Evolutionary conservation across 371 early-diverging fungal species (phyloP), one percentile per base, ranked within the genome.

Genomic region (Apophysomyces trapeziformis): DNA sequence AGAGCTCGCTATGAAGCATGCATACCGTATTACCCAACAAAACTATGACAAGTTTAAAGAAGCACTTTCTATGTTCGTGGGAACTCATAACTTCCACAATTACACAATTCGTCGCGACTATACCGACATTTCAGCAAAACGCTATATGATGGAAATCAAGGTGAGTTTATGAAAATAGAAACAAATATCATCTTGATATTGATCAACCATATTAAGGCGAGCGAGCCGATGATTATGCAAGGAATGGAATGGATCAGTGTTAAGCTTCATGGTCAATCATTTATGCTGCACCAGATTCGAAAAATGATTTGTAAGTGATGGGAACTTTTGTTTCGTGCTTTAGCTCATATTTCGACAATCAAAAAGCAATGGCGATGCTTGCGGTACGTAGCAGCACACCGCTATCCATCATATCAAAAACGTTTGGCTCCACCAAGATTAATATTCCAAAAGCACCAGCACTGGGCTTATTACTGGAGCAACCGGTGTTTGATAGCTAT

Each of bases 261-360:
- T 43, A 90, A 89, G 68, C 91, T 99, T 18, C 90, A 94, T 58
- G 99, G 99, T 4, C 99, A 99, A 78, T 93, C 97, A 38, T 99
- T 99, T 72, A 96, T 99, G 97, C 84, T 99, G 41, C 99, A 99
- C 81, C 99, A 99, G 77, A 99, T 99, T 68, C 92, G 99, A 61
- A 99, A 99, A 76, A 99, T 99, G 99, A 91, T 99, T 64, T 94
- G 96, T 72, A 78, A 78, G 75, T 56, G 9, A 14, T 4, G 12
- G 6, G 21, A 21, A 11, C 14, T 26, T 26, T 26, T 26, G 32
- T 26, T 26, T 26, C 3, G 32, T 26, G 32, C 32, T 26, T 26
- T 26, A 26, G 3, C 32, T 26, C 32, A 26, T 26, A 0, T 26
- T 26, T 26, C 32, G 32, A 38, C 56, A 36, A 26, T 35, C 35